Percentiles rank a stretch among this genome's conserved stretches.
These are phyloP conservation scores for Cafeteria roenbergensis DNA, from an alignment of 108 stramenopile species.

Conservation along the genomic window DNA sequence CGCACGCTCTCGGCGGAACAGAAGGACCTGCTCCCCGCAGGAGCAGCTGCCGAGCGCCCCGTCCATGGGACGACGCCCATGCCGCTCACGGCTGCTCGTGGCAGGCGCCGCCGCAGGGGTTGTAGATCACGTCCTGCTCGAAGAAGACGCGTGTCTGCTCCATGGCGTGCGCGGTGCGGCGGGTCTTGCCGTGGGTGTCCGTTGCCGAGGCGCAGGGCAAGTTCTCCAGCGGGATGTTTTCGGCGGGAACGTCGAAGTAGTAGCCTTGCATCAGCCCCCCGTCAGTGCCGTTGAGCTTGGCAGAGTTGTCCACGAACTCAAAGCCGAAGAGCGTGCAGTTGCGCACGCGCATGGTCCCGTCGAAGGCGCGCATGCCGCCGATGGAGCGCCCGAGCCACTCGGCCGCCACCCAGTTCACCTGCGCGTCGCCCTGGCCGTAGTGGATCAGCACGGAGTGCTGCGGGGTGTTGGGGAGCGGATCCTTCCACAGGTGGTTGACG, in stretches of 20 bases:
- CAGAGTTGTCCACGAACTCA: neutral
- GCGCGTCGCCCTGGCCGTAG: slow-evolving; percentile 8
- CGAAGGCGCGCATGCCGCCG: neutral
- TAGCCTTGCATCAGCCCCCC: neutral
- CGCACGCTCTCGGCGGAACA: too few species aligned
- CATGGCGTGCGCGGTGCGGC: neutral
- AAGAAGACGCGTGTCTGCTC: neutral
- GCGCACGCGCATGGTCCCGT: neutral
- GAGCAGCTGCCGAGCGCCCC: too few species aligned
- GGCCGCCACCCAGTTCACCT: slow-evolving; percentile 3
- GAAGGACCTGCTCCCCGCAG: too few species aligned
- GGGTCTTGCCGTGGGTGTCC: neutral
- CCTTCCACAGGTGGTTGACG: neutral
- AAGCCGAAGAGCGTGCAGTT: slow-evolving; percentile 1
- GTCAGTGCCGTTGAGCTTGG: neutral
- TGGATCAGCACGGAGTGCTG: neutral
- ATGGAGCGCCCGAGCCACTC: neutral
- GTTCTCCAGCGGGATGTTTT: neutral
- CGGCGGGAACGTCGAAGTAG: neutral
- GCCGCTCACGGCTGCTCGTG: neutral
- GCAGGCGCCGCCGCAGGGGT: neutral
- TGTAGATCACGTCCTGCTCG: neutral
- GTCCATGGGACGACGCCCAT: too few species aligned
- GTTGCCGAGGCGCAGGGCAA: neutral
- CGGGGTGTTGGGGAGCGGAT: neutral